Percentiles rank a stretch among this genome's conserved stretches.
phyloP scores from a whole-genome alignment of 2,329 filamentous ascomycete species.

The Sclerotinia nivalis region DNA sequence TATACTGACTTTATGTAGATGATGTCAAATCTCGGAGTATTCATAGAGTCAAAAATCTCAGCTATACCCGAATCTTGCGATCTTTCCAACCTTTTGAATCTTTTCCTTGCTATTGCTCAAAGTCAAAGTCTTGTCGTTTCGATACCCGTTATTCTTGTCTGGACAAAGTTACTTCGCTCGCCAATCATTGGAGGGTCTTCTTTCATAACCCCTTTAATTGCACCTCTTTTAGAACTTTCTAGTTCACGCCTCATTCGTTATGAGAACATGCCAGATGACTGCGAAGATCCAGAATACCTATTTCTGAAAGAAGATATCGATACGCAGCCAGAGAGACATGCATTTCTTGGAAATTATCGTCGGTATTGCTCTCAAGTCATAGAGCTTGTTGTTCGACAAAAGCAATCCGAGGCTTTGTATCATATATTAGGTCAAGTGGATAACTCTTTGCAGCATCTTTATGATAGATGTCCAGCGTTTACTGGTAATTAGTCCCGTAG shows the following conservation, averaged over 20 bases:
- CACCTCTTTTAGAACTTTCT: constrained; percentile 77
- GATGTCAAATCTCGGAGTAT: constrained; percentile 80
- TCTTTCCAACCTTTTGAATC: constrained; percentile 72
- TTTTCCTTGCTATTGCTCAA: constrained; percentile 77
- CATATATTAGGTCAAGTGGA: constrained; percentile 85
- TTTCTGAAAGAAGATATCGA: constrained; percentile 94
- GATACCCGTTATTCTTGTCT: constrained; percentile 87
- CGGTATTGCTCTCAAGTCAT: constrained; percentile 87
- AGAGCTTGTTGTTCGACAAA: constrained; percentile 79
- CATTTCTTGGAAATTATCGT: constrained; percentile 93
- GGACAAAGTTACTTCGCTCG: constrained; percentile 79
- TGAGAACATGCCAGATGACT: constrained; percentile 81
- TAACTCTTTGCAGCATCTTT: constrained; percentile 70
- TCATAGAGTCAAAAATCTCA: constrained; percentile 75
- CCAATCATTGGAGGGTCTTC: constrained; percentile 66
- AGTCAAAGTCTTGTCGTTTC: constrained; percentile 89
- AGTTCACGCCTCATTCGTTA: constrained; percentile 83
- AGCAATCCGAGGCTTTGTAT: constrained; percentile 79
- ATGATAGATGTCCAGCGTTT: constrained; percentile 68
- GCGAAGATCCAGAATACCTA: constrained; percentile 73
- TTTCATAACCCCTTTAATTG: constrained; percentile 63
- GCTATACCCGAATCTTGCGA: constrained; percentile 66
- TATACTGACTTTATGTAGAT: constrained; percentile 54
- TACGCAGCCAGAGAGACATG: constrained; percentile 88
- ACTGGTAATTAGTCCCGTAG: constrained; percentile 51